Evolutionary conservation across 768 basidiomycete genomes (phyloP), one percentile per base, ranked within the genome.

Genomic region (Kockovaella imperatae): DNA sequence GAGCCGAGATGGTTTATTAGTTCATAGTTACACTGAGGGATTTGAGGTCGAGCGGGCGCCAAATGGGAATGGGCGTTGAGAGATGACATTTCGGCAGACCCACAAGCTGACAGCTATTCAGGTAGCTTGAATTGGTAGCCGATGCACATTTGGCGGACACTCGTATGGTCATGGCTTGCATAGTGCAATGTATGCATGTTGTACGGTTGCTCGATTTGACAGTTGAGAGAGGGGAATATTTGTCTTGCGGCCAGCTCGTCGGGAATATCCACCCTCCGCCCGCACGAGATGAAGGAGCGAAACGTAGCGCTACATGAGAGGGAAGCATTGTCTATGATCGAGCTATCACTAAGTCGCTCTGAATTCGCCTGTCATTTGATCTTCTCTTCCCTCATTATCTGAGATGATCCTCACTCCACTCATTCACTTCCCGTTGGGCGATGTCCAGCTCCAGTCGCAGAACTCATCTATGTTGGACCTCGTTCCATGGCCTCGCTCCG

Each of bases 341-440:
- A 10, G 10, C n/a, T 32, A 10, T n/a, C n/a, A 10, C 31, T 10
- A 32, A n/a, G n/a, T 32, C 10, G 10, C 31, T n/a, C n/a, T n/a
- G 31, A 10, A 10, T 32, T n/a, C n/a, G 31, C 31, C 31, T 32
- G 31, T 32, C 31, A n/a, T n/a, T 32, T 23, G 36, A 21, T 13
- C 36, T 39, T 13, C 38, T 45, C 38, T 17, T 42, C 20, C 34
- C 18, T 44, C 50, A 18, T 41, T 52, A n/a, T n/a, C n/a, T n/a
- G n/a, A n/a, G n/a, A n/a, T n/a, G n/a, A n/a, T n/a, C n/a, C n/a
- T n/a, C n/a, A n/a, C n/a, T n/a, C n/a, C n/a, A n/a, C n/a, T n/a
- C n/a, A n/a, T n/a, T n/a, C n/a, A n/a, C n/a, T n/a, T n/a, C n/a
- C n/a, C n/a, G n/a, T n/a, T n/a, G n/a, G n/a, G n/a, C n/a, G n/a